phyloP scores from a whole-genome alignment of 2,329 filamentous ascomycete genomes.

The Epichloe scottii region DNA sequence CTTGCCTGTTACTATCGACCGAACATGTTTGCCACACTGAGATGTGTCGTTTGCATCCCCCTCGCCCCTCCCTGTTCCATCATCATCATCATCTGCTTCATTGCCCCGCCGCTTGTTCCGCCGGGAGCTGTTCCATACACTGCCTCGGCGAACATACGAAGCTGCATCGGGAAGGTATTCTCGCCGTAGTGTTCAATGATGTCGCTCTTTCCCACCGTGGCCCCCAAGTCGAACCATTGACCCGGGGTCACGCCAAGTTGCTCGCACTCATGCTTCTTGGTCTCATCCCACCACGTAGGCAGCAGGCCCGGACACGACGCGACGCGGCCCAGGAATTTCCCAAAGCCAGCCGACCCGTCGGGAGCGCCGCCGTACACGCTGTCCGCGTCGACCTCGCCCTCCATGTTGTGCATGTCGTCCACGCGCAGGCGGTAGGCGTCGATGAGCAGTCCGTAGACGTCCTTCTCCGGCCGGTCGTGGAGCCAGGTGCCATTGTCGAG shows the following conservation, averaged over 20 bases:
- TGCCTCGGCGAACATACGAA: slow-evolving; percentile 33
- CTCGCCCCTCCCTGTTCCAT: slow-evolving; percentile 10
- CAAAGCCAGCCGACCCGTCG: slow-evolving; percentile 20
- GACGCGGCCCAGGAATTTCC: slow-evolving; percentile 21
- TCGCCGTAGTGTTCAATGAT: slow-evolving; percentile 32
- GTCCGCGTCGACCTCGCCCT: slow-evolving; percentile 14
- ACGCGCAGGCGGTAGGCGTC: slow-evolving; percentile 35
- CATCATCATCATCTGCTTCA: slow-evolving; percentile 12
- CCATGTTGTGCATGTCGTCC: slow-evolving; percentile 22
- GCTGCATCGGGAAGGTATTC: slow-evolving; percentile 32
- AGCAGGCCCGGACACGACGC: slow-evolving; percentile 19
- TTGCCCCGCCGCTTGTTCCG: slow-evolving; percentile 14
- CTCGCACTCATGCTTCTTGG: slow-evolving; percentile 27
- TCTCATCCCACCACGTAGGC: slow-evolving; percentile 31
- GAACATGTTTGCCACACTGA: rapidly evolving
- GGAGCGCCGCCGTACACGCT: slow-evolving; percentile 17
- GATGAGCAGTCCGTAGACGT: slow-evolving; percentile 33
- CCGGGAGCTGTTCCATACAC: slow-evolving; percentile 21
- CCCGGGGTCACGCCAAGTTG: slow-evolving; percentile 15
- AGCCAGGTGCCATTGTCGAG: slow-evolving; percentile 29
- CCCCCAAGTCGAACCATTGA: slow-evolving; percentile 14
- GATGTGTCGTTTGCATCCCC: too few relatives aligned
- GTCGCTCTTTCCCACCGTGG: slow-evolving; percentile 19
- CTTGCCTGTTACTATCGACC: too few relatives aligned
- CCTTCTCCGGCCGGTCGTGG: slow-evolving; percentile 28